Base-by-base conservation (phyloP, 2,329 filamentous ascomycete genomes). In the Venturia asperata region DNA sequence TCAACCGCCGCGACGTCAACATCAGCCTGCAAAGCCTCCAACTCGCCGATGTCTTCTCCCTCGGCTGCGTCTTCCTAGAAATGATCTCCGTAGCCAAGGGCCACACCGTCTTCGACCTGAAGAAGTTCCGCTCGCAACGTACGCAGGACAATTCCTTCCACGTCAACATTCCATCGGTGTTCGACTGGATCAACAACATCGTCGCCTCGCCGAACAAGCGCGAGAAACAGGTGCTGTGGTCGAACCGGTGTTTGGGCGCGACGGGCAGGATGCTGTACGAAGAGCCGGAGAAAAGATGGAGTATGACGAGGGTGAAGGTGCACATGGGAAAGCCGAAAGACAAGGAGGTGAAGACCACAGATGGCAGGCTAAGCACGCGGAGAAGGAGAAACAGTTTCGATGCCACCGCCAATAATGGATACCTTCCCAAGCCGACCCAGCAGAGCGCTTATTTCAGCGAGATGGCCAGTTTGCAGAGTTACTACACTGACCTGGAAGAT, bases 11-110 rank as follows among this genome's bases (percentile, higher is more conserved):
- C 15, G 74, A 71, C 0, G 60, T 63, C 34, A 37, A 43, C 27
- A 42, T 30, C 10, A 58, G 52, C 5, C 24, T 61, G 17, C 24
- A 52, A 41, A 39, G 37, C 17, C 34, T 41, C 39, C 70, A 74
- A 13, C 72, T 74, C 62, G 74, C 74, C 1, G 76, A 77, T 60
- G 72, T 76, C 3, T 77, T 77, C 66, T 74, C 74, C 0, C 65
- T 77, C 1, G 76, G 75, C n/a, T 76, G 74, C 60, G 71, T 77
- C 4, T 76, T 77, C 66, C 68, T 77, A 1, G 70, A 71, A 17
- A 77, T 77, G 72, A 70, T 77, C 66, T 76, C 75, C 0, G 72
- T 73, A 7, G 74, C 71, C 2, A 74, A 76, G 62, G 73, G 74
- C 62, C 72, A 74, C 47, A 73, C 74, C 1, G 67, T 75, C 5